phyloP scores from a whole-genome alignment of 169 alveolate species.

The Perkinsus chesapeaki region DNA sequence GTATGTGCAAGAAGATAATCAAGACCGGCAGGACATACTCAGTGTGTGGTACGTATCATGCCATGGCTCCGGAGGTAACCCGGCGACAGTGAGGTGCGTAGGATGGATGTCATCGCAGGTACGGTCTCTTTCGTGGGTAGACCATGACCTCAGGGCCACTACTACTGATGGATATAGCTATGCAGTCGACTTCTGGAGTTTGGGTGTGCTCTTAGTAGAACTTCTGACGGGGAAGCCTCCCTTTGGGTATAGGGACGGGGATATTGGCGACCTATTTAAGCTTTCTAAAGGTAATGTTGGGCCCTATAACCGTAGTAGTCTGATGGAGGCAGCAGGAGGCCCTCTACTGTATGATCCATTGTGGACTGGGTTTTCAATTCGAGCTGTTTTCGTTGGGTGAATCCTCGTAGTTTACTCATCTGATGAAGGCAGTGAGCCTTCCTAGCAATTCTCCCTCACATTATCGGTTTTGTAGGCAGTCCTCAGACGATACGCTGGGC shows the following conservation, averaged over 20 bases:
- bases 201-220: background rate
- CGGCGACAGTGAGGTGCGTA: background rate
- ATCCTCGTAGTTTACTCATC: too few species aligned
- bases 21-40: background rate
- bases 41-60: background rate
- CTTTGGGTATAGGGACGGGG: background rate
- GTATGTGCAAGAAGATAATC: background rate
- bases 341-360: background rate
- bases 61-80: slow-evolving; percentile 2
- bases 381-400: too few species aligned
- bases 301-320: background rate
- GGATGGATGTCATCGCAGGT: background rate
- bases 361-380: background rate
- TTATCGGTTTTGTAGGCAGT: background rate
- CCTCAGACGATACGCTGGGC: background rate
- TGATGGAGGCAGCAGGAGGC: background rate
- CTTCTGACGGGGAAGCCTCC: background rate
- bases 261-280: background rate
- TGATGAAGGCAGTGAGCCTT: too few species aligned
- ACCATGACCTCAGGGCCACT: background rate
- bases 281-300: background rate
- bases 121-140: background rate
- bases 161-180: background rate
- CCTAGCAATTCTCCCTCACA: background rate
- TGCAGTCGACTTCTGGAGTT: background rate